A percentile compares a stretch with the other conserved stretches of the same genome.
Conservation (phyloP, 306 rosid species). For the Pyrus communis region DNA sequence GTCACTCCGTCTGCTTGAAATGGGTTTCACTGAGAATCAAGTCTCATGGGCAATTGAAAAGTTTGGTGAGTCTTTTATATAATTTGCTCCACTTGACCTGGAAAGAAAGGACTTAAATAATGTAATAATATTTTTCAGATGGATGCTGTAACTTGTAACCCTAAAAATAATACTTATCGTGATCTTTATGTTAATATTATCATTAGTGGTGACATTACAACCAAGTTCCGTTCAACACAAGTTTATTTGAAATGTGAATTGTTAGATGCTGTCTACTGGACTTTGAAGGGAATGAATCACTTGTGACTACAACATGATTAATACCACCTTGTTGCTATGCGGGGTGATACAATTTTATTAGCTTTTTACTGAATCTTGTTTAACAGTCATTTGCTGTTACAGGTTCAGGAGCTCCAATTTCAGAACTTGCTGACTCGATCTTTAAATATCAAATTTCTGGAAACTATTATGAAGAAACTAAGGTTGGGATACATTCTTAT, state of each 20-base stretch:
- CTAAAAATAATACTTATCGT: background rate
- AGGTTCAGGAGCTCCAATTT: constrained; percentile 63
- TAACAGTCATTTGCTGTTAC: constrained; percentile 25
- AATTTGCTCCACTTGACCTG: background rate
- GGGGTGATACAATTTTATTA: constrained; percentile 1
- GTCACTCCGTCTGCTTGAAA: constrained; percentile 76
- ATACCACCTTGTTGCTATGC: background rate
- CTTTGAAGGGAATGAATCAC: background rate
- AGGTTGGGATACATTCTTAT: constrained; percentile 37
- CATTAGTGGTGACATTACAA: background rate
- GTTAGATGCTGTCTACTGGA: background rate
- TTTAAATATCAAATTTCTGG: constrained; percentile 51
- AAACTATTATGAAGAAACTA: constrained; percentile 25
- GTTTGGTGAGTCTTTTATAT: constrained; percentile 51
- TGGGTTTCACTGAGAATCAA: constrained; percentile 91
- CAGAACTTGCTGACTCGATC: constrained; percentile 66
- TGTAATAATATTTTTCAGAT: background rate
- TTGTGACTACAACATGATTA: background rate
- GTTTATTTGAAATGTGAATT: background rate
- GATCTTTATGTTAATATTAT: background rate
- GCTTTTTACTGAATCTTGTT: constrained; percentile 8
- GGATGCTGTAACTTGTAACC: background rate
- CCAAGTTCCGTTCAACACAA: background rate
- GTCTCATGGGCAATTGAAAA: constrained; percentile 79
- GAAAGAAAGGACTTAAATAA: background rate